These are phyloP conservation scores for Orbilia oligospora DNA, from an alignment of 2,329 filamentous ascomycete genomes.

Conservation along the genomic window DNA sequence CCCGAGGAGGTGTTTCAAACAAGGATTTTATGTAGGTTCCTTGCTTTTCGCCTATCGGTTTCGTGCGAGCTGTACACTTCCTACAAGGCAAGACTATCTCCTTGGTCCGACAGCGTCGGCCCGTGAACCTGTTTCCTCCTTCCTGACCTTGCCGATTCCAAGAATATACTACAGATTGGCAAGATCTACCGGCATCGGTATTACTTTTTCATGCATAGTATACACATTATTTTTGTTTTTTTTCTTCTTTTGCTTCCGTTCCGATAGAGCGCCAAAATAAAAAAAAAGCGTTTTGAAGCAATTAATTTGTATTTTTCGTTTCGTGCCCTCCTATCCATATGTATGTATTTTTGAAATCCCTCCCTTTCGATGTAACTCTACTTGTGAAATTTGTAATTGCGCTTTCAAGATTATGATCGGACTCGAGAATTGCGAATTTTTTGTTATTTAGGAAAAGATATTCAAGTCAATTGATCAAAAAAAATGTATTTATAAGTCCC, in stretches of 20 bases:
- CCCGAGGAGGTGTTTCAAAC: slow-evolving; percentile 50
- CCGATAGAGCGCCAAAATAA: slow-evolving; percentile 25
- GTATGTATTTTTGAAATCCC: slow-evolving; percentile 30
- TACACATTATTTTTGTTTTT: slow-evolving; percentile 30
- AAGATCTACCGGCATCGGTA: slow-evolving; percentile 38
- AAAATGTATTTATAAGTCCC: not conserved
- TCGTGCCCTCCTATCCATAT: slow-evolving; percentile 31
- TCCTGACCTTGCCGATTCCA: slow-evolving; percentile 42
- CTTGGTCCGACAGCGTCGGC: slow-evolving; percentile 39
- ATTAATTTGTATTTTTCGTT: not conserved
- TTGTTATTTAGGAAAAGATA: slow-evolving; percentile 6
- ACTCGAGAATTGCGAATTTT: slow-evolving; percentile 11
- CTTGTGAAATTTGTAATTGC: slow-evolving; percentile 1
- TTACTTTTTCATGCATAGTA: slow-evolving; percentile 16
- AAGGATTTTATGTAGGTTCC: slow-evolving; percentile 37
- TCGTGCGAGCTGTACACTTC: slow-evolving; percentile 28
- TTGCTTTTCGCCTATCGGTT: slow-evolving; percentile 53
- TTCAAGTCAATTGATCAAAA: not conserved
- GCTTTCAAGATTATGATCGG: not conserved
- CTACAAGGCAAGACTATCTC: slow-evolving; percentile 7
- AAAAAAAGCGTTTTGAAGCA: slow-evolving; percentile 28
- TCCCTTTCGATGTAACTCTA: slow-evolving; percentile 42
- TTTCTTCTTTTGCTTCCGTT: slow-evolving; percentile 12
- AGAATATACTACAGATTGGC: slow-evolving; percentile 3
- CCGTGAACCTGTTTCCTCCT: slow-evolving; percentile 53